Percentiles rank a stretch among this genome's conserved stretches.
Evolutionary conservation across 176 grass and related monocot species (phyloP).

Genomic region (barley (Hordeum vulgare)): DNA sequence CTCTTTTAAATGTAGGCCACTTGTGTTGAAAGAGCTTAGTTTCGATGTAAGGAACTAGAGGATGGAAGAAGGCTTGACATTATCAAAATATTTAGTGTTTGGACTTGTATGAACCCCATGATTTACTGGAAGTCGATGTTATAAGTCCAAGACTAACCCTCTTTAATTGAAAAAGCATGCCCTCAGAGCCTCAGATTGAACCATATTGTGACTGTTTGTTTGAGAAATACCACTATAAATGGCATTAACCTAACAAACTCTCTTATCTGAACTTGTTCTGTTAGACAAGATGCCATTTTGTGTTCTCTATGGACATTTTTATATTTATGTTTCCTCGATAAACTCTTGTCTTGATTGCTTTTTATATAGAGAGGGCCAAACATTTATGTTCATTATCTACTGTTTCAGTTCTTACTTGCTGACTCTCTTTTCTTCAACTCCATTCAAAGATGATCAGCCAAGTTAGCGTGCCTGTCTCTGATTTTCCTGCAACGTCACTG

Average conservation of each 20-base stretch:
- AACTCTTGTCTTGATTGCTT: not conserved
- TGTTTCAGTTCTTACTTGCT: not conserved
- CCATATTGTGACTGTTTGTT: not conserved
- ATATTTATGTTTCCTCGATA: not conserved
- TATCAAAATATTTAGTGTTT: not conserved
- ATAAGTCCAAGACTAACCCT: not conserved
- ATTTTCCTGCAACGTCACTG: constrained; percentile 12
- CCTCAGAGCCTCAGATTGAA: not conserved
- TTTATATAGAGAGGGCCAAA: not conserved
- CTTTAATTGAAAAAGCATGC: not conserved
- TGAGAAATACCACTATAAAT: not conserved
- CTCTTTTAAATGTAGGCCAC: not conserved
- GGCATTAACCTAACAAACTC: not conserved
- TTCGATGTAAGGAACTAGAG: not conserved
- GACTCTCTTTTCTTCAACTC: not conserved
- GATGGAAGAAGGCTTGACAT: not conserved
- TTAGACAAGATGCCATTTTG: not conserved
- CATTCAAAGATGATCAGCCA: not conserved
- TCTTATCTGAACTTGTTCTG: not conserved
- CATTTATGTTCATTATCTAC: not conserved
- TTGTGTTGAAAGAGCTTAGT: not conserved
- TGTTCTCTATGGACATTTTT: not conserved
- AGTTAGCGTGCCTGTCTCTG: not conserved
- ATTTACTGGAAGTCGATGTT: not conserved
- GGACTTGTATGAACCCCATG: not conserved